Evolutionary conservation across 139 green algal species (phyloP), one percentile per base, ranked within the genome.

Genomic region (Picochlorum sp.): DNA sequence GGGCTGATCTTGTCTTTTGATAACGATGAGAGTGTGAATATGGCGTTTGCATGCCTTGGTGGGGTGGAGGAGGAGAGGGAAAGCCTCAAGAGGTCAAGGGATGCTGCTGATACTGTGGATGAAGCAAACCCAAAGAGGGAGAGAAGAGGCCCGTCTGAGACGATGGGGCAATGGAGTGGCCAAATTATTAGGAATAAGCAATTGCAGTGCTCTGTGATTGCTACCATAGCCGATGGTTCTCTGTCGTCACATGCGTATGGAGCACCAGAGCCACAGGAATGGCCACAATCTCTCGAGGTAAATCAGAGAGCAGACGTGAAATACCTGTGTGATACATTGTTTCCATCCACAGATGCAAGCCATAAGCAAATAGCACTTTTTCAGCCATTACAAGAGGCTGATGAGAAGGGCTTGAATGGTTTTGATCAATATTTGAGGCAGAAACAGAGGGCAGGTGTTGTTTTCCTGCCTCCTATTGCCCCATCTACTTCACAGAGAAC

Each of bases 361-460:
- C 24, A 63, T 23, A 57, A 64, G 2, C 55, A 54, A 4, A 49
- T 68, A n/a, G 28, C 45, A 23, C 45, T 54, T 20, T n/a, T 77
- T 50, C 23, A 28, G 18, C 34, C 57, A 4, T 49, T 55, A 10
- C 20, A 23, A 34, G 23, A 31, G 20, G n/a, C n/a, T 2, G 61
- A 70, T 18, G 14, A 60, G 3, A 45, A 57, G 0, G 63, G 57
- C 13, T 50, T 77, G 21, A 5, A 37, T 13, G 56, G 61, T 9
- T 77, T 77, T 50, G 56, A 49, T 7, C 21, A 41, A 21, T 77
- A 77, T 64, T 44, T 77, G 3, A 49, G 45, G 20, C 41, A 23
- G 23, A 77, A 77, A 54, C 41, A 56, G 10, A 47, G 70, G 18
- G 63, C 70, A 21, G 70, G 70, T 23, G 49, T 77, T 38, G 70